Base-by-base conservation (phyloP, 2,329 filamentous ascomycete species). In the Colletotrichum kahawae region DNA sequence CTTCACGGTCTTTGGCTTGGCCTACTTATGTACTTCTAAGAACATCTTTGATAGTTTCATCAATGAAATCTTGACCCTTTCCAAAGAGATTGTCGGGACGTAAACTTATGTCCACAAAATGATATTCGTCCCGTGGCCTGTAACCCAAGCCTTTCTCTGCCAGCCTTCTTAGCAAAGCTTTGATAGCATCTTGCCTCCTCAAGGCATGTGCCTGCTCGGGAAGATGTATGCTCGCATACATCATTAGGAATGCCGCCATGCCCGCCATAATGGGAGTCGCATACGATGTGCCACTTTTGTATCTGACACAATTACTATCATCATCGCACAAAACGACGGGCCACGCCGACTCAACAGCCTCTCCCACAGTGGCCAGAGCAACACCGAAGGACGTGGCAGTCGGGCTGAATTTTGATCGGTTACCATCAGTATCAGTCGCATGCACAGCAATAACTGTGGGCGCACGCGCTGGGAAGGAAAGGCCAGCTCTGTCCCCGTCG, bases 31-130 rank as follows among this genome's bases (percentile, higher is more conserved):
- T 57, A 16, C 54, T 31, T 8, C 12, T 29, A 5, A 59, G 7
- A 2, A 59, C 14, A 9, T 59, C 12, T 2, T 24, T 18, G 7
- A 59, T 31, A 3, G 7, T 33, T 24, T 14, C 14, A 8, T 59
- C 56, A 18, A 59, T 59, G 13, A 33, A 18, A 2, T 4, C 27
- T 27, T 33, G 29, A 2, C 87, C 87, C 4, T 64, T 64, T 2
- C 60, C 60, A 64, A 64, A 64, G 5, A 64, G 36, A 2, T 34
- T 43, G 14, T 64, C 60, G 5, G 12, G 4, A 4, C 12, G n/a
- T n/a, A 64, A 43, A 7, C 34, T 64, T 12, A 64, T 0, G 21
- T 48, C 21, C 5, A 64, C 34, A 18, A 64, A 64, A 34, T 48
- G 14, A n/a, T 64, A 64, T 3, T 7, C 60, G 10, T 64, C 60